Evolutionary conservation across 1,139 yeast genomes (phyloP), one percentile per base, ranked within the genome.

Genomic region (Magnusiomyces fungicola): DNA sequence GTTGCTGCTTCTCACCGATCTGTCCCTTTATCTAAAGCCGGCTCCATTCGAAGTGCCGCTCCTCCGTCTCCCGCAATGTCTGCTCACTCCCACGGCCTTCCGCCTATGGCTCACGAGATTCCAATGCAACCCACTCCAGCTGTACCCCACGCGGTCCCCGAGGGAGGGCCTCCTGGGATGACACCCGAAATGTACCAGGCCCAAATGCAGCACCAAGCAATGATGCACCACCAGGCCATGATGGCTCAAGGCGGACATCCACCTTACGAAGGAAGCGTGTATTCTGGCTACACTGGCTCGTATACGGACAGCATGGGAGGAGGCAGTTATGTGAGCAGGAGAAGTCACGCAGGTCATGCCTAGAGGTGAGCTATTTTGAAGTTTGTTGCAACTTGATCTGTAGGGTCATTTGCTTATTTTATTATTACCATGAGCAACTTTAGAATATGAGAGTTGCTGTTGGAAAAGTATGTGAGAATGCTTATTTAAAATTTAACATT

Each of bases 21-120:
- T 5, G 19, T 34, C 16, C 47, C 44, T 2, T n/a, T n/a, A 12
- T 40, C 45, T 2, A 30, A 30, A 9, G 45, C 48, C 3, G 36
- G 41, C 6, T 39, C 45, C 3, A 30, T 46, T 22, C 39, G 44
- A 2, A 41, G 47, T n/a, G 39, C 37, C 10, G 39, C 23, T 18
- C 29, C 2, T 9, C 21, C 44, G 2, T 22, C 18, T 25, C 22
- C 32, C 2, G 9, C 22, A 9, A 14, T 12, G 29, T 19, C 21
- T 19, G 3, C 30, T 9, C 18, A n/a, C 9, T 18, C 40, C 33
- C 9, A 7, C 23, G 21, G 3, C 32, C 41, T 22, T 4, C 29
- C 25, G 12, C 29, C 41, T 3, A 23, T 38, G 41, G 29, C 19
- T 21, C 25, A 38, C 14, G 41, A 24, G 4, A 32, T 34, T 5